These are phyloP conservation scores for Cubamyces sp. DNA, from an alignment of 768 basidiomycete species.

Conservation along the genomic window DNA sequence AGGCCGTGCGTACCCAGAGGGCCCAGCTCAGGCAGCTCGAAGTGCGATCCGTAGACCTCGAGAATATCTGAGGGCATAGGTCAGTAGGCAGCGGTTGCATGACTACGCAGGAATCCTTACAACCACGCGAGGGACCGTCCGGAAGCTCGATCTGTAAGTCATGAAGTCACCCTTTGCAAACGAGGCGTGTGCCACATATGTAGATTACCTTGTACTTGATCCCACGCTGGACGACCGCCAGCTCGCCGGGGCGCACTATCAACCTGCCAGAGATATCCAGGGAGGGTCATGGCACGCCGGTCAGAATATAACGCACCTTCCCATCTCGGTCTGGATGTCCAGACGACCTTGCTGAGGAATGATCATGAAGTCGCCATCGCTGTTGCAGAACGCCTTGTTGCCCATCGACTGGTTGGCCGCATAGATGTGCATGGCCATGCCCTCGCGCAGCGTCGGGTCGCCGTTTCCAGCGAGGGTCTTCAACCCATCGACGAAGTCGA, in stretches of 20 bases:
- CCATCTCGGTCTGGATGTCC: constrained; percentile 72
- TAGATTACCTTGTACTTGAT: constrained; percentile 63
- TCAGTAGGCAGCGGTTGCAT: not conserved
- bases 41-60: constrained; percentile 68
- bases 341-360: constrained; percentile 66
- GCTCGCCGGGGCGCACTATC: constrained; percentile 69
- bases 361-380: constrained; percentile 70
- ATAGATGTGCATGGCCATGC: constrained; percentile 67
- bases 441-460: constrained; percentile 62
- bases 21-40: constrained; percentile 64
- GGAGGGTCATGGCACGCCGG: not conserved
- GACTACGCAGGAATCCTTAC: constrained; percentile 38
- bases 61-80: constrained; percentile 49
- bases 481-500: constrained; percentile 61
- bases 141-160: constrained; percentile 48
- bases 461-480: constrained; percentile 69
- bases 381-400: constrained; percentile 62
- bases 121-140: constrained; percentile 65
- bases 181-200: constrained; percentile 5
- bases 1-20: constrained; percentile 70
- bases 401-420: constrained; percentile 63
- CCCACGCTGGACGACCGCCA: constrained; percentile 67
- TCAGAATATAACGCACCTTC: constrained; percentile 47
- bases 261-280: constrained; percentile 40
- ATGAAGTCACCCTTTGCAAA: not conserved